Conservation (phyloP, 495 filamentous ascomycete species). For the Staphylotrichum tortipilum region DNA sequence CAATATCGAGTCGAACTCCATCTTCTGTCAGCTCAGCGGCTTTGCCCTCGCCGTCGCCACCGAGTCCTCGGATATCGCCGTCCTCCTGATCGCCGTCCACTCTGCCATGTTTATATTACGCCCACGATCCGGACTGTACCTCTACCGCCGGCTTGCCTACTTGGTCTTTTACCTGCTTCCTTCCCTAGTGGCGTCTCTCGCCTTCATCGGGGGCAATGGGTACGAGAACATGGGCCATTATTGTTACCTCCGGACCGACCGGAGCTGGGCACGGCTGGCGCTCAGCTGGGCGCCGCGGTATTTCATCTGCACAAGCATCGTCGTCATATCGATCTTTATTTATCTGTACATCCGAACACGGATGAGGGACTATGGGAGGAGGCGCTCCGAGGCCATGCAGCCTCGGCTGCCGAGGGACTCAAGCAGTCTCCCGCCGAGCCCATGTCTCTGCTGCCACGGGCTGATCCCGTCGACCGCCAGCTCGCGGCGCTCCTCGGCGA, state of each 20-base stretch:
- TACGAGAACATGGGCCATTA: constrained; percentile 55
- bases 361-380: constrained; percentile 24
- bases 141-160: constrained; percentile 51
- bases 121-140: constrained; percentile 56
- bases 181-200: constrained; percentile 48
- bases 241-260: constrained; percentile 56
- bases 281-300: constrained; percentile 68
- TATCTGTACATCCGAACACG: constrained; percentile 53
- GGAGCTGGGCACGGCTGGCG: constrained; percentile 56
- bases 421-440: constrained; percentile 18
- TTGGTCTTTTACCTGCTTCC: constrained; percentile 48
- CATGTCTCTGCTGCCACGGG: constrained; percentile 33
- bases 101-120: constrained; percentile 59
- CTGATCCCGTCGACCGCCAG: constrained; percentile 29
- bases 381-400: constrained; percentile 16
- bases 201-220: constrained; percentile 50
- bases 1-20: constrained; percentile 38
- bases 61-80: constrained; percentile 60
- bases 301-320: constrained; percentile 51
- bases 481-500: constrained; percentile 20
- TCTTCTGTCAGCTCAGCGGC: constrained; percentile 59
- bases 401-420: background rate
- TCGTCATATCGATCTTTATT: constrained; percentile 55
- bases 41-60: constrained; percentile 56
- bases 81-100: constrained; percentile 63